Base-by-base conservation (phyloP, 2,329 filamentous ascomycete species). In the Penicillium thymicola region DNA sequence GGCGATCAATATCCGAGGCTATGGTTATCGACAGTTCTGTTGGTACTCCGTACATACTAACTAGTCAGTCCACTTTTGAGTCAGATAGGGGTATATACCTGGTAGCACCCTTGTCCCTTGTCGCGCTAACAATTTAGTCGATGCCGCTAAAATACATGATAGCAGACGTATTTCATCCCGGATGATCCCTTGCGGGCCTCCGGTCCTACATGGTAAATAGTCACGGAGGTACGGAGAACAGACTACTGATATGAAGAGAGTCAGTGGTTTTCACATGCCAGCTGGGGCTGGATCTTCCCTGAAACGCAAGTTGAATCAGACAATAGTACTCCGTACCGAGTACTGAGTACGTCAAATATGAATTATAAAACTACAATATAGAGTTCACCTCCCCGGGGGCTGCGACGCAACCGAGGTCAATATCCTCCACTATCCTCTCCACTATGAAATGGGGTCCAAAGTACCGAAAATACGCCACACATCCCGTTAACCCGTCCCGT, bases 131-230 rank as follows among this genome's bases (percentile, higher is more conserved):
- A 4, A 30, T 11, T 45, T 32, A 45, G 42, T 18, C 25, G 16
- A 28, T 43, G 42, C 27, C 42, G n/a, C 27, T 44, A 30, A 30
- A 30, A 21, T 21, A 21, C 3, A 41, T 41, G 11, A 32, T 11
- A 21, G 7, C 11, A 44, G 10, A 18, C 21, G 32, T 34, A 16
- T 14, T 34, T 7, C 6, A 18, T 21, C 11, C 4, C 13, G 11
- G 42, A 21, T 32, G 13, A 21, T 23, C 8, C 28, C 18, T 14
- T 30, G 8, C 9, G 18, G 43, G 8, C 27, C 42, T 36, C 34
- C 34, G 16, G 34, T 36, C 6, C 6, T 21, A 9, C 13, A 30
- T 44, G n/a, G 18, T 23, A 69, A n/a, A 46, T 59, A n/a, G 66
- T 64, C 10, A 3, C 5, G 11, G 16, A 32, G 28, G 4, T 34